A percentile compares a stretch with the other conserved stretches of the same genome.
Evolutionary conservation across 495 filamentous ascomycete genomes (phyloP).

Genomic region (Aspergillus conjunctus): DNA sequence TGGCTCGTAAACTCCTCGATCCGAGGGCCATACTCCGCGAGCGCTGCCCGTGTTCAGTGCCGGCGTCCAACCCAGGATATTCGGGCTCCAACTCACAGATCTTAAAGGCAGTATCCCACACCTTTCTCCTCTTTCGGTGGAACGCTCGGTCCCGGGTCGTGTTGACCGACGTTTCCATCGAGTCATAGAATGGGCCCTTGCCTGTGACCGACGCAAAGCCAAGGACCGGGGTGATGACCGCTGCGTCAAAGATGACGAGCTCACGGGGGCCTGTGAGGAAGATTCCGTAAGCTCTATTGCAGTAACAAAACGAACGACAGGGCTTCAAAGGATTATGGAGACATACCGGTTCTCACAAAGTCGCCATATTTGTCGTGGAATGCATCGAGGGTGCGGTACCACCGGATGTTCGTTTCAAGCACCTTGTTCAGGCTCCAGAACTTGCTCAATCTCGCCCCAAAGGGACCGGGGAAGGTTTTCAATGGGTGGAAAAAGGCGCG

Average conservation of each 20-base stretch:
- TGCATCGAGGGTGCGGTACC: background rate
- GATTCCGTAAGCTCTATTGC: background rate
- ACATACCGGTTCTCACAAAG: constrained; percentile 4
- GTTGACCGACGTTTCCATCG: constrained; percentile 9
- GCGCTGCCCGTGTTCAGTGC: background rate
- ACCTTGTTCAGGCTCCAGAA: constrained; percentile 6
- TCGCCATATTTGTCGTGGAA: constrained; percentile 7
- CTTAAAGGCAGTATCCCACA: constrained; percentile 10
- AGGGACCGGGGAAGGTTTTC: constrained; percentile 4
- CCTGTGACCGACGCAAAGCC: constrained; percentile 5
- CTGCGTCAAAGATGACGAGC: constrained; percentile 9
- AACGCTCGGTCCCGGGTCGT: constrained; percentile 6
- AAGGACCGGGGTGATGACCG: constrained; percentile 5
- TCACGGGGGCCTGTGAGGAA: background rate
- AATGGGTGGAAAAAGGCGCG: constrained; percentile 9
- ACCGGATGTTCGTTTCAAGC: background rate
- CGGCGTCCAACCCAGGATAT: too few relatives aligned
- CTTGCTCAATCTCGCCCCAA: constrained; percentile 10
- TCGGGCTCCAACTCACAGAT: background rate
- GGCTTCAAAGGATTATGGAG: background rate
- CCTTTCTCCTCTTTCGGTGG: constrained; percentile 6
- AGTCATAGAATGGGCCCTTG: constrained; percentile 10
- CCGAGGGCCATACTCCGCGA: constrained; percentile 5
- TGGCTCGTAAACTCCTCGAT: constrained; percentile 6
- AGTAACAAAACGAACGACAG: too few relatives aligned